Percentiles rank a stretch among this genome's conserved stretches.
Conservation (phyloP, 306 rosid species). For the Dalbergia cultrata region DNA sequence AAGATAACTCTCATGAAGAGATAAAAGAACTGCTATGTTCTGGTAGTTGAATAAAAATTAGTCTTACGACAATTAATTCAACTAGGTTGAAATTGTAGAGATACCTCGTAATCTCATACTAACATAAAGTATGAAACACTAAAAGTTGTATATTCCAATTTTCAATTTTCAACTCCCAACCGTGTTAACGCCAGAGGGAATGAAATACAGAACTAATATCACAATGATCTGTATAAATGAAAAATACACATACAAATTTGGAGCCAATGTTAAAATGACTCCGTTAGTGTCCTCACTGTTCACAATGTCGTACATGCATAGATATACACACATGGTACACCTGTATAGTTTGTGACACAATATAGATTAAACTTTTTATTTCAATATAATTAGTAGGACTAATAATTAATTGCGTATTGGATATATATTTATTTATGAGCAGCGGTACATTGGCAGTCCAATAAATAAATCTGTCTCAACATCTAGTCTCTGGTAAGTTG, state of each 20-base stretch:
- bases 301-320: background rate
- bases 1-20: no score
- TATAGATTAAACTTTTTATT: background rate
- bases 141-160: background rate
- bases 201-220: background rate
- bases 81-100: no score
- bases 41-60: no score
- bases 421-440: background rate
- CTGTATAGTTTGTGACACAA: background rate
- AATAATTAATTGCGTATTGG: no score
- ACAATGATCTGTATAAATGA: background rate
- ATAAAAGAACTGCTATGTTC: no score
- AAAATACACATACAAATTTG: background rate
- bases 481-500: conserved; percentile 37
- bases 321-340: background rate
- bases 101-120: no score
- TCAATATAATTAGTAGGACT: background rate
- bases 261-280: background rate
- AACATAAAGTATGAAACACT: no score
- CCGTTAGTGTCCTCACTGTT: no score
- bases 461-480: conserved; percentile 62
- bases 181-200: no score
- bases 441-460: conserved; percentile 57
- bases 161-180: background rate
- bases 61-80: no score